phyloP scores from a whole-genome alignment of 352 stramenopile species.

The Pythium brassicae region DNA sequence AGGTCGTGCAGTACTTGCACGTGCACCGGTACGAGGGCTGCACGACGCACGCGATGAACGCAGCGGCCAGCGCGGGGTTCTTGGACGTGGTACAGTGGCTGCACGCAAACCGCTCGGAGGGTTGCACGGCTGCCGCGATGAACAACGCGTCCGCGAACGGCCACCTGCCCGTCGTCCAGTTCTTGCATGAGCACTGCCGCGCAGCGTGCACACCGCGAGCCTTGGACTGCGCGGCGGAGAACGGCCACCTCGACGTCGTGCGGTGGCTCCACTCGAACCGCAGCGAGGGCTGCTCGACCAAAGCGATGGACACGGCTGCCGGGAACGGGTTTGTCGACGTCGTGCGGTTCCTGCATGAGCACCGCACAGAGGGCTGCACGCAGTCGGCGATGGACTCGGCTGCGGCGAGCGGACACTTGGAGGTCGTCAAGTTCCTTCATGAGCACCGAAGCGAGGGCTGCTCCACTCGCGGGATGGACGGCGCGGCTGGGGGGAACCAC shows the following conservation, averaged over 20 bases:
- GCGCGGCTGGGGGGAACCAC: background rate
- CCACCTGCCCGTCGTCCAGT: slow-evolving; percentile 2
- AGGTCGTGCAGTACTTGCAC: slow-evolving; percentile 35
- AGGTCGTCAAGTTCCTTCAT: slow-evolving; percentile 5
- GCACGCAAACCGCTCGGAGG: slow-evolving; percentile 1
- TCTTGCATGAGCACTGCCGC: slow-evolving; percentile 1
- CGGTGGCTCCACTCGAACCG: slow-evolving; percentile 4
- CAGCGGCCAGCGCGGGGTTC: background rate
- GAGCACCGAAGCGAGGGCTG: background rate
- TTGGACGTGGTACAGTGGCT: slow-evolving; percentile 8
- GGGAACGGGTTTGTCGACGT: slow-evolving; percentile 5
- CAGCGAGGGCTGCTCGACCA: slow-evolving; percentile 4
- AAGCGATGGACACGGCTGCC: slow-evolving; percentile 4
- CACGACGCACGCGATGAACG: slow-evolving; percentile 14
- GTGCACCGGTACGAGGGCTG: slow-evolving; percentile 16
- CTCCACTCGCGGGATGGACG: background rate
- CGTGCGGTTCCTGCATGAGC: slow-evolving; percentile 5
- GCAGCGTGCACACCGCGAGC: slow-evolving; percentile 2
- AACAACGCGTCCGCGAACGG: slow-evolving; percentile 4
- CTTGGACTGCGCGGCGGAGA: background rate
- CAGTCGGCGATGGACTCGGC: slow-evolving; percentile 3
- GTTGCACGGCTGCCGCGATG: slow-evolving; percentile 7
- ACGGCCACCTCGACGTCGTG: slow-evolving; percentile 3
- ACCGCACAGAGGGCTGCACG: background rate
- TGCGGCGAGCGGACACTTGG: slow-evolving; percentile 1